phyloP scores from a whole-genome alignment of 441 rosid species.

The Raphanus hybrid region DNA sequence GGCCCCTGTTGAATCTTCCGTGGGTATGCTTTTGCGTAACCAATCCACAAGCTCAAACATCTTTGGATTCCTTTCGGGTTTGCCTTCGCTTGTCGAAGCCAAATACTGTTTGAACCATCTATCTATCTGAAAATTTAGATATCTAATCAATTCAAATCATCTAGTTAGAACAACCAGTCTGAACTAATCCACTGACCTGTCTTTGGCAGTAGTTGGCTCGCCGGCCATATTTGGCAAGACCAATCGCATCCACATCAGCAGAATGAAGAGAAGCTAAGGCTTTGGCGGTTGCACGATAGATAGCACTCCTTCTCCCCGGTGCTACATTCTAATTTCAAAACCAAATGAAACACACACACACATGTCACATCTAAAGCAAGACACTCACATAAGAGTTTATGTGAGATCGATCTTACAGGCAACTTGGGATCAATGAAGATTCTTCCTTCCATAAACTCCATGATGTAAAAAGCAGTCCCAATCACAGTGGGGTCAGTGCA shows the following conservation, averaged over 20 bases:
- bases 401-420: conserved; percentile 50
- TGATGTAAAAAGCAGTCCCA: conserved; percentile 89
- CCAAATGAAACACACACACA: conserved; percentile 9
- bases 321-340: conserved; percentile 58
- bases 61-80: conserved; percentile 71
- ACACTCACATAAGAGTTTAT: background rate
- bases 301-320: conserved; percentile 60
- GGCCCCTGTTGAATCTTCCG: conserved; percentile 77
- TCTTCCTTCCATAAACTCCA: conserved; percentile 95
- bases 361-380: conserved; percentile 8
- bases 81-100: conserved; percentile 82
- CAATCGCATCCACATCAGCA: conserved; percentile 74
- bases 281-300: conserved; percentile 75
- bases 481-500: conserved; percentile 70
- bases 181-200: conserved; percentile 56
- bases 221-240: conserved; percentile 78
- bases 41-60: conserved; percentile 80
- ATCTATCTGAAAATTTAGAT: conserved; percentile 62
- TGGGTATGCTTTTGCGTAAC: conserved; percentile 72
- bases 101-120: conserved; percentile 93
- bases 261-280: conserved; percentile 84
- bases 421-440: conserved; percentile 74
- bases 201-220: conserved; percentile 77
- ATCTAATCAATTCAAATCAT: conserved; percentile 11
- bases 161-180: background rate